phyloP scores from a whole-genome alignment of 2,329 filamentous ascomycete species.

The Aspergillus hiratsukae region DNA sequence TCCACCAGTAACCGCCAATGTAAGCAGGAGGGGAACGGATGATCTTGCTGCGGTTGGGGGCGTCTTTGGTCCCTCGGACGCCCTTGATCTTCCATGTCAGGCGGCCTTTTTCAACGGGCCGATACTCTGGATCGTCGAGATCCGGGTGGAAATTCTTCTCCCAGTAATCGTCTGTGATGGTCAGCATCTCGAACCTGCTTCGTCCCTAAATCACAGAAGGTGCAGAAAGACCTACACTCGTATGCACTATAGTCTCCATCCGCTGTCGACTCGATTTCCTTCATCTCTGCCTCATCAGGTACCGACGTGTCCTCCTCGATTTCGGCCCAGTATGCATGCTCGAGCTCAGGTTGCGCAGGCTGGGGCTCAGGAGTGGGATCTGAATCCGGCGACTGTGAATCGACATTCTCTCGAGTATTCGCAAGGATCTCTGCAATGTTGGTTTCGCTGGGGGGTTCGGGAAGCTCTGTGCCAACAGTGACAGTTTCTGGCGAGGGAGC shows the following conservation, averaged over 20 bases:
- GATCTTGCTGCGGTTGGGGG: slow-evolving; percentile 54
- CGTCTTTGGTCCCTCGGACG: slow-evolving; percentile 58
- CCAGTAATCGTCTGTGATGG: slow-evolving; percentile 49
- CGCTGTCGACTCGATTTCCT: slow-evolving; percentile 48
- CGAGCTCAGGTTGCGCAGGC: slow-evolving; percentile 20
- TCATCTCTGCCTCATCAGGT: slow-evolving; percentile 55
- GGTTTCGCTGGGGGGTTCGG: slow-evolving; percentile 5
- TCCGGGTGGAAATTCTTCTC: slow-evolving; percentile 53
- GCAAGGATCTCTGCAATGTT: background rate
- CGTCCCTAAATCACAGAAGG: background rate
- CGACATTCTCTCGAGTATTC: slow-evolving; percentile 3
- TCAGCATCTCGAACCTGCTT: slow-evolving; percentile 2
- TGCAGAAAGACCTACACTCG: slow-evolving; percentile 41
- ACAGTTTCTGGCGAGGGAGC: slow-evolving; percentile 1
- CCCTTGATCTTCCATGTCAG: slow-evolving; percentile 57
- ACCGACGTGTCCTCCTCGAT: slow-evolving; percentile 53
- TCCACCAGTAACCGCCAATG: slow-evolving; percentile 60
- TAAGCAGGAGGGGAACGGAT: slow-evolving; percentile 55
- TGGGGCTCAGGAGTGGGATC: slow-evolving; percentile 16
- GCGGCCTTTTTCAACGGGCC: slow-evolving; percentile 49
- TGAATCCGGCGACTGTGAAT: slow-evolving; percentile 7
- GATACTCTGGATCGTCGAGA: slow-evolving; percentile 56
- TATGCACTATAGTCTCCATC: slow-evolving; percentile 51
- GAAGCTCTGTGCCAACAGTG: slow-evolving; percentile 8
- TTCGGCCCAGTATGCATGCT: slow-evolving; percentile 49